Evolutionary conservation across 805 yeast genomes (phyloP), one percentile per base, ranked within the genome.

Genomic region (Metschnikowia colocasiae): DNA sequence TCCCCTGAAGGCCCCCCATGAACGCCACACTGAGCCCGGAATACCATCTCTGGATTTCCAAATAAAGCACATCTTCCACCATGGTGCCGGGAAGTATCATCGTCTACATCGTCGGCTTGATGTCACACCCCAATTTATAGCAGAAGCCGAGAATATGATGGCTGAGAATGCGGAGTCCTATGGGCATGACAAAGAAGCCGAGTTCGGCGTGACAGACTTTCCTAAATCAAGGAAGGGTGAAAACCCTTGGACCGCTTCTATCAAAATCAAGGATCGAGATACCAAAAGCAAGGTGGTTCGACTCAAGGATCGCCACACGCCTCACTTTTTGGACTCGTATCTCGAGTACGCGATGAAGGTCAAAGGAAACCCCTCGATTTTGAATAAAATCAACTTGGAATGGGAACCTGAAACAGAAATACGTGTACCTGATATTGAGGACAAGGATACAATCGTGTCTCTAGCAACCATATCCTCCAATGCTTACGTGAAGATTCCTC

Each of bases 401-500:
- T 88, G 95, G 95, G 65, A 64, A 13, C 76, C 75, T 4, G 73
- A 65, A 37, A 75, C 72, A 1, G 67, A 66, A 15, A 73, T 83
- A 1, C 44, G 71, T 1, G 76, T 85, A 1, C 99, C 99, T 0
- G 80, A 94, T 55, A 68, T 92, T 7, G 69, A 81, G 1, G 96
- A 91, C 63, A 78, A 77, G 45, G 81, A 80, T 33, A 87, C 97
- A 0, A 62, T 92, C 3, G 70, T 91, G 2, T 69, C 86, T 1
- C 67, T 92, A 35, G 98, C 97, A 0, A 65, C 82, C 45, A 86
- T 92, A 81, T 81, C 96, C 0, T 87, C 96, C 1, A 86, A 94
- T 62, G 97, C 98, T 2, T 94, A 92, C 60, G 95, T 89, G 2
- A 76, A 78, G 39, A 68, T 80, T 26, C 97, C 97, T 3, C 60